Evolutionary conservation across 2,329 filamentous ascomycete genomes (phyloP), one percentile per base, ranked within the genome.

Genomic region (Pyrenophora tritici-repentis): DNA sequence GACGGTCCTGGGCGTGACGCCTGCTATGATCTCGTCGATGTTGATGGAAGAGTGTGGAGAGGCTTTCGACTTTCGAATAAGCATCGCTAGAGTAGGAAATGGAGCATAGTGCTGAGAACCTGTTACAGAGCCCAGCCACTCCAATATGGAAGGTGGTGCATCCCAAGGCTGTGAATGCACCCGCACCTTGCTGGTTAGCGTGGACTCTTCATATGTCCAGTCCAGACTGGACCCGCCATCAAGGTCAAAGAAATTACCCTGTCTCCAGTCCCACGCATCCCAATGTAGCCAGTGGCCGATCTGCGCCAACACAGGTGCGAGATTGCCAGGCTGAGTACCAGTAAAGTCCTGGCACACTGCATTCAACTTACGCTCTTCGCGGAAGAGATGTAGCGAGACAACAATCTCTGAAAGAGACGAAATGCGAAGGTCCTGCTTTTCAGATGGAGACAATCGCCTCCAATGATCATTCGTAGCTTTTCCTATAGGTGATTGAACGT

Each of bases 321-420:
- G 74, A 35, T 81, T 78, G 12, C 78, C 74, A 17, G 75, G 62
- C 35, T 79, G 75, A 16, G 71, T 72, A 40, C 68, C 73, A 9
- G 78, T 73, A n/a, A 74, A 70, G 55, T 82, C 79, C n/a, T 75
- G 74, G 37, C 79, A 78, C 47, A 78, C 75, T 3, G 86, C 82
- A 54, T 90, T 85, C 1, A 99, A 81, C 68, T 96, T 97, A 56
- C 89, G 82, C 70, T 99, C 94, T 71, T 99, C 93, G 0, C 89
- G 82, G n/a, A 96, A 78, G 3, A 97, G 79, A 74, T 99, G 94
- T 10, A 99, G 78, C 1, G 84, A 88, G 33, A 86, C 78, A 58
- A 95, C 78, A 32, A 93, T 82, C 20, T 43, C 89, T 80, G 65
- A 89, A 83, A 68, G 87, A 77, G 29, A 88, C 80, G 47, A 85